Base-by-base conservation (phyloP, 2,329 filamentous ascomycete genomes). In the Aspergillus brasiliensis region DNA sequence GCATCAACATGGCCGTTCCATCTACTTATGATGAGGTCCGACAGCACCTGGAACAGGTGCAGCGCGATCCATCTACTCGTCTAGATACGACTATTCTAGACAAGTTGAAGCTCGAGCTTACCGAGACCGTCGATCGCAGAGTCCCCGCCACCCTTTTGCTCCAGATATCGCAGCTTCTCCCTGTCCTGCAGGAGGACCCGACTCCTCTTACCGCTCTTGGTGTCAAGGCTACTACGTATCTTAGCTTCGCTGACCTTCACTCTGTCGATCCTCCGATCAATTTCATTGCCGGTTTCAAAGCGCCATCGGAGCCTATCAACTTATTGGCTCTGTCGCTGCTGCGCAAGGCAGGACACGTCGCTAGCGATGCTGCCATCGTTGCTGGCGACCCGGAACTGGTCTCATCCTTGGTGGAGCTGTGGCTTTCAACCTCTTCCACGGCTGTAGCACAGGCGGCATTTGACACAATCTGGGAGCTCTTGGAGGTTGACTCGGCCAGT, bases 151-250 rank as follows among this genome's bases (percentile, higher is more conserved):
- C 75, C 38, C 73, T 78, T 46, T 71, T 80, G 56, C 74, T 73
- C 15, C 78, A 82, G 61, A 76, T 86, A 49, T 82, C 83, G 17
- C 71, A 76, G 49, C 73, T 86, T 8, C 71, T 86, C 17, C 80
- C 82, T 8, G 73, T 79, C 5, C 73, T 88, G 5, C 83, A 85
- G 63, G 82, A 86, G 71, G 84, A 87, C 62, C 85, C 85, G 8
- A 79, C 81, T 13, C 82, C 84, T 23, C 72, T 85, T 34, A 82
- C 81, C 13, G 79, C 80, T 21, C 80, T 88, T 27, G 79, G 83
- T 19, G 77, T 79, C 54, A 81, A 80, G 61, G 76, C 84, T 6
- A 74, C 82, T 8, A 71, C 72, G 8, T 82, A 82, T 17, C 82
- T 78, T 68, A 80, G 71, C 58, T 84, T 84, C 66, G 72, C 77